A percentile compares a stretch with the other conserved stretches of the same genome.
These are phyloP conservation scores for Elongisporangium prolatum DNA, from an alignment of 352 stramenopile species.

Conservation along the genomic window DNA sequence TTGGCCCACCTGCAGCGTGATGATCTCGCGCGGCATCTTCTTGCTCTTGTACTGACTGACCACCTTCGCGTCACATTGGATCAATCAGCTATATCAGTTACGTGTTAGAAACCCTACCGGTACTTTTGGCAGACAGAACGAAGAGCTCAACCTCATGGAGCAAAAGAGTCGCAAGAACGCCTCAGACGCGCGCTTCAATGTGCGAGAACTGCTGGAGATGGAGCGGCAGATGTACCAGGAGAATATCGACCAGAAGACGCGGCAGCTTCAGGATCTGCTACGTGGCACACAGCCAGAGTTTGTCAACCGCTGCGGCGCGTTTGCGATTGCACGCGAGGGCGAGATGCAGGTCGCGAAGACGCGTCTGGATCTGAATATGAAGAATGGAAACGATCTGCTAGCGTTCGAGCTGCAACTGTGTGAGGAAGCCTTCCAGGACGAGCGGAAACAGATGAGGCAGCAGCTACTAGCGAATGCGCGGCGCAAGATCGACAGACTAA, in stretches of 20 bases:
- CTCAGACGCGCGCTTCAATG: conserved; percentile 25
- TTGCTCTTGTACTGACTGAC: too few relatives aligned
- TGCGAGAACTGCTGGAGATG: conserved; percentile 72
- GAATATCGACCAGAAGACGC: conserved; percentile 60
- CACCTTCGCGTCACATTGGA: neutral
- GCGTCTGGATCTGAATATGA: conserved; percentile 46
- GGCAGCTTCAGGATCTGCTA: conserved; percentile 44
- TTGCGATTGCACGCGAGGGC: conserved; percentile 43
- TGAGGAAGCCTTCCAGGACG: conserved; percentile 37
- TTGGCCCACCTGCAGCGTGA: conserved; percentile 98
- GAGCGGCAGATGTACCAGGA: conserved; percentile 82
- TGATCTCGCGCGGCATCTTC: conserved; percentile 97
- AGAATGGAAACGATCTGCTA: conserved; percentile 57
- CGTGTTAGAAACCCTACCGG: neutral
- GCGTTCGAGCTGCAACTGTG: conserved; percentile 74
- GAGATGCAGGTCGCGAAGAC: conserved; percentile 42
- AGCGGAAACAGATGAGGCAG: conserved; percentile 17
- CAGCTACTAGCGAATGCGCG: conserved; percentile 16
- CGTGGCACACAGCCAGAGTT: conserved; percentile 54
- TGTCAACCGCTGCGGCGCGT: conserved; percentile 48
- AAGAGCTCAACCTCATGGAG: neutral
- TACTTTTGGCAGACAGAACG: neutral
- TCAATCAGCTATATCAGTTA: neutral
- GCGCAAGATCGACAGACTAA: conserved; percentile 15
- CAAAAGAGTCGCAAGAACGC: neutral